Percentiles rank a stretch among this genome's conserved stretches.
These are phyloP conservation scores for Taxawa tesnikishii DNA, from an alignment of 2,329 filamentous ascomycete species.

Conservation along the genomic window DNA sequence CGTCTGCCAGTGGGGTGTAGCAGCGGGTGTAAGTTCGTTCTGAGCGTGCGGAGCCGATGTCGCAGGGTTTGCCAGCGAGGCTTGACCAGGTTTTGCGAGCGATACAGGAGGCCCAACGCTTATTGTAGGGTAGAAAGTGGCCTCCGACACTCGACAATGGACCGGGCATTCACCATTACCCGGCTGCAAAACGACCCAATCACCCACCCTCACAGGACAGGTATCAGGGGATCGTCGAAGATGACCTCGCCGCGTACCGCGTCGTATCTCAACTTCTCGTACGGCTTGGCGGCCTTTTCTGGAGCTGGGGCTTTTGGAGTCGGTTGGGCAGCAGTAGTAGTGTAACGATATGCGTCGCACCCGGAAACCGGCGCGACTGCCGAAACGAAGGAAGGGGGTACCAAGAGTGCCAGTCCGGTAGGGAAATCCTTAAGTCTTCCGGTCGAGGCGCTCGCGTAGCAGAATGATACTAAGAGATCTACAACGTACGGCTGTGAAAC, in stretches of 20 bases:
- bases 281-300: too few relatives aligned
- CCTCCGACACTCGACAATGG: conserved; percentile 40
- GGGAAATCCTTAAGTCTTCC: conserved; percentile 41
- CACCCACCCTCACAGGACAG: conserved; percentile 31
- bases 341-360: too few relatives aligned
- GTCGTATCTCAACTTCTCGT: conserved; percentile 14
- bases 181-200: conserved; percentile 36
- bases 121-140: conserved; percentile 31
- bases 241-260: conserved; percentile 26
- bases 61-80: too few relatives aligned
- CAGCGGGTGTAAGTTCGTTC: background rate
- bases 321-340: too few relatives aligned
- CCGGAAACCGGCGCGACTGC: too few relatives aligned
- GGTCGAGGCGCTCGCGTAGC: conserved; percentile 46
- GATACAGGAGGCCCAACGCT: conserved; percentile 4
- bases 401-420: conserved; percentile 40
- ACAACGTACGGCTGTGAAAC: conserved; percentile 67
- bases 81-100: background rate
- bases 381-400: conserved; percentile 27
- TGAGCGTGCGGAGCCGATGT: too few relatives aligned
- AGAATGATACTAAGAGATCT: conserved; percentile 73
- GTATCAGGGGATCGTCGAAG: conserved; percentile 19
- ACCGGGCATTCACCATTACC: conserved; percentile 13
- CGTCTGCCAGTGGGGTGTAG: conserved; percentile 14
- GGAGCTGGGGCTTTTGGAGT: too few relatives aligned